Evolutionary conservation across 768 basidiomycete species (phyloP).

Genomic region (Postia placenta): DNA sequence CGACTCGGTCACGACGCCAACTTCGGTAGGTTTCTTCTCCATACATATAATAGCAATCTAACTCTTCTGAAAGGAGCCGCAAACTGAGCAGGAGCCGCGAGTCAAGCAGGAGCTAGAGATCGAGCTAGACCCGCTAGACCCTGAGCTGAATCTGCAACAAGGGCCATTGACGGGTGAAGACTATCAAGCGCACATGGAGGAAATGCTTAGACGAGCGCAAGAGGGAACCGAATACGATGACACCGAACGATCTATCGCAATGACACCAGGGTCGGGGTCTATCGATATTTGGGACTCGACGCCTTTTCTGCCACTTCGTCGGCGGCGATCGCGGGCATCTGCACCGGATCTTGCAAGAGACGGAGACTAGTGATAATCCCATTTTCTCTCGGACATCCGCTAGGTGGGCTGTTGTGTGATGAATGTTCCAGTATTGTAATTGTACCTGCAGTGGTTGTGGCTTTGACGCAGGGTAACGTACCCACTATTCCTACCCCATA

Average conservation of each 20-base stretch:
- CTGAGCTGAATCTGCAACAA: neutral
- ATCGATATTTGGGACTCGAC: too few relatives aligned
- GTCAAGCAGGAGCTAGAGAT: neutral
- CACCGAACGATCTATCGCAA: too few relatives aligned
- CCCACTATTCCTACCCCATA: too few relatives aligned
- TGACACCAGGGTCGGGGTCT: too few relatives aligned
- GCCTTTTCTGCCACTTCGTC: neutral
- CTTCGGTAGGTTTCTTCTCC: neutral
- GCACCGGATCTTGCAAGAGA: neutral
- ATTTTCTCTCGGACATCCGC: too few relatives aligned
- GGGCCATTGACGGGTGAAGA: conserved; percentile 4
- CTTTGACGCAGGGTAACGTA: too few relatives aligned
- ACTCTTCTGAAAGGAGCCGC: too few relatives aligned
- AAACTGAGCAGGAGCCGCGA: neutral
- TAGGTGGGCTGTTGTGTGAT: too few relatives aligned
- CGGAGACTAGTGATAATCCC: neutral
- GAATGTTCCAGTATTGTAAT: too few relatives aligned
- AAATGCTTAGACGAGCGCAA: neutral
- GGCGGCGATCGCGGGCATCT: neutral
- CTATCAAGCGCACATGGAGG: neutral
- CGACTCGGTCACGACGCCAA: neutral
- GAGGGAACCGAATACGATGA: too few relatives aligned
- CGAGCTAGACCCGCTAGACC: conserved; percentile 3
- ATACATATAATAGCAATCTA: too few relatives aligned
- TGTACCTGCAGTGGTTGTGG: too few relatives aligned